Conservation (phyloP, 2,329 filamentous ascomycete genomes). For the Nannizziopsis barbatae region DNA sequence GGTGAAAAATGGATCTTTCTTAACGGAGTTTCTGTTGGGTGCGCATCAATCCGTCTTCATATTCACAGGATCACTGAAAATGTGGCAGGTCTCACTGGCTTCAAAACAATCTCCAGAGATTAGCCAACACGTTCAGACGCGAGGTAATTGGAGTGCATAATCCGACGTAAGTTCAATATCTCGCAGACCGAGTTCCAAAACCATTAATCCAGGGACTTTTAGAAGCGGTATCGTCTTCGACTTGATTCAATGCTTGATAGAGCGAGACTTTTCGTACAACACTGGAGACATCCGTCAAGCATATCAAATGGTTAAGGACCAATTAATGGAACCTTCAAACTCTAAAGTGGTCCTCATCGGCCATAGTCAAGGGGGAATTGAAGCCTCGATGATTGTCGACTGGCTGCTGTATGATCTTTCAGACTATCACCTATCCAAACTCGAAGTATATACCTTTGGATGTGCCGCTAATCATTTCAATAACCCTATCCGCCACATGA, state of each 20-base stretch:
- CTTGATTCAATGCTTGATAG: conserved; percentile 5
- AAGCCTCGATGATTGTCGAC: conserved; percentile 2
- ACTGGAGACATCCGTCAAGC: conserved; percentile 4
- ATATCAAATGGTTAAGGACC: conserved; percentile 4
- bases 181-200: background rate
- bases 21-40: conserved; percentile 7
- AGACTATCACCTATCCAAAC: background rate
- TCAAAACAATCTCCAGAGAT: conserved; percentile 5
- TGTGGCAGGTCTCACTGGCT: conserved; percentile 1
- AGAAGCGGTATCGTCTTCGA: conserved; percentile 6
- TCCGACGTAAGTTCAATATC: conserved; percentile 3
- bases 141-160: conserved; percentile 7
- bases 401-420: conserved; percentile 5
- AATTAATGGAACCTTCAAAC: background rate
- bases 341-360: conserved; percentile 6
- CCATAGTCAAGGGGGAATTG: conserved; percentile 7
- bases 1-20: conserved; percentile 7
- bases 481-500: background rate
- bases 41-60: background rate
- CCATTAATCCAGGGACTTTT: background rate
- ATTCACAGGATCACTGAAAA: background rate
- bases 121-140: conserved; percentile 6
- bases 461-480: conserved; percentile 7
- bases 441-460: conserved; percentile 8
- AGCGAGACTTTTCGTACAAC: conserved; percentile 7